Conservation (phyloP, 2,329 filamentous ascomycete species). For the Stenocarpella maydis region DNA sequence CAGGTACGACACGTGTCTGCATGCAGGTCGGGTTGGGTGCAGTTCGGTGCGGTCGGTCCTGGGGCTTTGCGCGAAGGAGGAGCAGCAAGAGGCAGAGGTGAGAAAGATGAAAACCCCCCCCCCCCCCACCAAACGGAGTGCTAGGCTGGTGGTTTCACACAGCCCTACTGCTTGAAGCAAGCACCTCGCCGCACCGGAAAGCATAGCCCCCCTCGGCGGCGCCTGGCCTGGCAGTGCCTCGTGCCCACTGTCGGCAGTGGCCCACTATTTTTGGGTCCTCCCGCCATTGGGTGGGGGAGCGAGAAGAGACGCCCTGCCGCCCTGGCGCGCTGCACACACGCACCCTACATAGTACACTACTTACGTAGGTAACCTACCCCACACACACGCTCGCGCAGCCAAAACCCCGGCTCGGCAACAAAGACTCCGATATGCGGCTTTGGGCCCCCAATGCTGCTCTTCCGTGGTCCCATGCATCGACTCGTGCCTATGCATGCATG, state of each 20-base stretch:
- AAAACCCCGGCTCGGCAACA: conserved; percentile 17
- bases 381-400: background rate
- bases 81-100: background rate
- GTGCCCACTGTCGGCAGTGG: conserved; percentile 8
- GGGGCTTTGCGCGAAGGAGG: background rate
- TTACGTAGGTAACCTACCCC: no score
- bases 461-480: background rate
- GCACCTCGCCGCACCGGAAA: conserved; percentile 31
- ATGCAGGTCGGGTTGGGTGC: conserved; percentile 3
- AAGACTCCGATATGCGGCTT: conserved; percentile 22
- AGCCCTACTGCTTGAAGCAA: conserved; percentile 25
- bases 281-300: background rate
- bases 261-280: conserved; percentile 30
- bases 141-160: conserved; percentile 18
- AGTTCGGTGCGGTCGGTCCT: background rate
- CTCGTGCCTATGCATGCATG: background rate
- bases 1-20: conserved; percentile 24
- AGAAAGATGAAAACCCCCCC: no score
- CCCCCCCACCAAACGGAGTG: no score
- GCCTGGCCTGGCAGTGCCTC: conserved; percentile 4
- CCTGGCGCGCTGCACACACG: no score
- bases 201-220: conserved; percentile 25
- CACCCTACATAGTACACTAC: background rate
- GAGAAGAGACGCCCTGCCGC: no score
- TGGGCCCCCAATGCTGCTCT: conserved; percentile 20